Conservation (phyloP, 2,329 filamentous ascomycete genomes). For the Ciborinia camelliae region DNA sequence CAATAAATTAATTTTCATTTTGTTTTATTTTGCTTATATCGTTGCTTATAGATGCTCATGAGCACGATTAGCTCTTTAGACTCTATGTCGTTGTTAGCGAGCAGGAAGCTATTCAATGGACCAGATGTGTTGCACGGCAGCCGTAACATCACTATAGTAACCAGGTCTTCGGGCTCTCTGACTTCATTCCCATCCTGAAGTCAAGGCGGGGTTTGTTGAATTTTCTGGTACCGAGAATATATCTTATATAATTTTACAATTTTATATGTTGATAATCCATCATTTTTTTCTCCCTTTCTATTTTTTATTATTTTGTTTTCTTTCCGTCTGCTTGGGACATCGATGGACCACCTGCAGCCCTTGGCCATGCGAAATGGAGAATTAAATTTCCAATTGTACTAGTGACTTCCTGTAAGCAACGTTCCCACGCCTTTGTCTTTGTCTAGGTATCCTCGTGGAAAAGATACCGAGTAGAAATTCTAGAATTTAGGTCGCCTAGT, state of each 20-base stretch:
- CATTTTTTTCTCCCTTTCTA: background rate
- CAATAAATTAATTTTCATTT: background rate
- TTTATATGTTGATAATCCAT: background rate
- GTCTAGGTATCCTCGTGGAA: background rate
- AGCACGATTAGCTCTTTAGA: background rate
- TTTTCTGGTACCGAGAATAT: background rate
- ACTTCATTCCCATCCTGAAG: background rate
- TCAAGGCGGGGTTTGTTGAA: background rate
- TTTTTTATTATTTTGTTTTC: background rate
- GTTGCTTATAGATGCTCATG: background rate
- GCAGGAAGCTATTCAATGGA: background rate
- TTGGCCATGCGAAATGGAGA: background rate
- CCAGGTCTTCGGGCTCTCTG: constrained; percentile 5
- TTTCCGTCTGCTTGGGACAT: background rate
- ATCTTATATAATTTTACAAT: no score
- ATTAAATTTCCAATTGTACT: background rate
- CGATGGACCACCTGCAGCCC: background rate
- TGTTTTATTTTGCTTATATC: background rate
- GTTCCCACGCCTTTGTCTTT: background rate
- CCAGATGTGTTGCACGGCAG: background rate
- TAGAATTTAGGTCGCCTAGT: background rate
- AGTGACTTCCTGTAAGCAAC: background rate
- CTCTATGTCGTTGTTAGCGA: background rate
- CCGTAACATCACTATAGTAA: background rate
- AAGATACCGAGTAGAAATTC: background rate